Base-by-base conservation (phyloP, 2,329 filamentous ascomycete species). In the Phyllosticta capitalensis region DNA sequence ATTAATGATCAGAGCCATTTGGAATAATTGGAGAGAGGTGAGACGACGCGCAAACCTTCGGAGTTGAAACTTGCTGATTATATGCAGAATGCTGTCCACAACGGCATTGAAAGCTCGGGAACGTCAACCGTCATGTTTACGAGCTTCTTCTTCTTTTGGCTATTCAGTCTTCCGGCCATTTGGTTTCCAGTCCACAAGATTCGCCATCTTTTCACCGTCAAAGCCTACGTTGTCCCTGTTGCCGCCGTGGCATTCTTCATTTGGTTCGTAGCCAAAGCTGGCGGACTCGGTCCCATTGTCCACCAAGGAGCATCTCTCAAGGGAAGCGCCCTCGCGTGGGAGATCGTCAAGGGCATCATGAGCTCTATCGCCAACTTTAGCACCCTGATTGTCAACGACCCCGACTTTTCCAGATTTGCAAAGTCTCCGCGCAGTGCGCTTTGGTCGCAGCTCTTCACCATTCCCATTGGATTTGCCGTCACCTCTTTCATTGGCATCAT, bases 171-270 rank as follows among this genome's bases (percentile, higher is more conserved):
- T 1, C 90, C 91, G 0, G 90, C 90, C 20, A 86, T 95, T 62
- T 95, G 88, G 86, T 92, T 94, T 65, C 90, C 90, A 0, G 90
- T 95, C 1, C 89, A 95, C 73, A 84, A 92, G 75, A 86, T 95
- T 67, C 85, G 91, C 52, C 91, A 96, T 71, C 78, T 96, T 3
- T 96, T 96, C 75, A 96, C 91, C 0, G 88, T 90, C 68, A 96
- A 96, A 76, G 85, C 92, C 0, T 88, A 85, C 68, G 83, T 95
- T 61, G 91, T 94, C 0, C 92, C 92, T 0, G 80, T 81, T 45
- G 90, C 90, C n/a, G 91, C 88, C 55, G 79, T 96, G 55, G 84
- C 88, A 14, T 94, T 94, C 72, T 88, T 96, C 72, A 87, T 90
- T 67, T 96, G 92, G 92, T 83, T 89, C 1, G 80, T 95, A 24